Evolutionary conservation across 192 early-diverging fungal genomes (phyloP).

Genomic region (Gorgonomyces haynaldii): DNA sequence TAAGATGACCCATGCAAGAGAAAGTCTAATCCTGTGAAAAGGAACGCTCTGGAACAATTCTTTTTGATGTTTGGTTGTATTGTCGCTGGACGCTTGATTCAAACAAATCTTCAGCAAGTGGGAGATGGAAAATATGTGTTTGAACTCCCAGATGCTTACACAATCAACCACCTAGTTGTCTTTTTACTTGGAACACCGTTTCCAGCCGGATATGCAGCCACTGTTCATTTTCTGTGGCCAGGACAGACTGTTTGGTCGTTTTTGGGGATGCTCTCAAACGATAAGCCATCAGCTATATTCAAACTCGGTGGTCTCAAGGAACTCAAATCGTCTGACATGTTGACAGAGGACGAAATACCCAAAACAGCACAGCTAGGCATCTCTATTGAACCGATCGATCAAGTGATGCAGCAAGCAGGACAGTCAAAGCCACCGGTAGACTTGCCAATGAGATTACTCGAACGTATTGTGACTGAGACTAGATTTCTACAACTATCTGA

Average conservation of each 20-base stretch:
- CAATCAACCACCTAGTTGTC: slow-evolving; percentile 87
- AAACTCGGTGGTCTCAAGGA: slow-evolving; percentile 24
- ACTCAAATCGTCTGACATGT: slow-evolving; percentile 6
- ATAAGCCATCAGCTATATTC: slow-evolving; percentile 43
- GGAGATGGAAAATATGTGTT: slow-evolving; percentile 68
- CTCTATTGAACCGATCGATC: slow-evolving; percentile 75
- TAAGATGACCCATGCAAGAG: no score
- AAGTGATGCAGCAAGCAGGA: slow-evolving; percentile 39
- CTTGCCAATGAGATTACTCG: slow-evolving; percentile 40
- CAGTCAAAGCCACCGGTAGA: slow-evolving; percentile 14
- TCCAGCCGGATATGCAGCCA: slow-evolving; percentile 81
- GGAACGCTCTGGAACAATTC: no score
- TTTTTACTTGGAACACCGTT: slow-evolving; percentile 86
- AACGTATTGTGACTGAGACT: slow-evolving; percentile 14
- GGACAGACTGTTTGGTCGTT: slow-evolving; percentile 24
- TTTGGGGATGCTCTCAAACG: slow-evolving; percentile 38
- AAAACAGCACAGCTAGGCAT: slow-evolving; percentile 69
- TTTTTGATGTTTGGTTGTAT: slow-evolving; percentile 98
- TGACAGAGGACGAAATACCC: slow-evolving; percentile 16
- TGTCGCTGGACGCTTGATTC: slow-evolving; percentile 71
- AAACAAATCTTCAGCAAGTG: slow-evolving; percentile 8
- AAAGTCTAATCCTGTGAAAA: no score
- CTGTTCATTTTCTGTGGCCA: slow-evolving; percentile 54
- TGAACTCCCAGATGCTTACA: slow-evolving; percentile 70
- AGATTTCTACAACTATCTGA: slow-evolving; percentile 33